A percentile compares a stretch with the other conserved stretches of the same genome.
These are phyloP conservation scores for Nitzschia sp. DNA, from an alignment of 108 stramenopile genomes.

Conservation along the genomic window DNA sequence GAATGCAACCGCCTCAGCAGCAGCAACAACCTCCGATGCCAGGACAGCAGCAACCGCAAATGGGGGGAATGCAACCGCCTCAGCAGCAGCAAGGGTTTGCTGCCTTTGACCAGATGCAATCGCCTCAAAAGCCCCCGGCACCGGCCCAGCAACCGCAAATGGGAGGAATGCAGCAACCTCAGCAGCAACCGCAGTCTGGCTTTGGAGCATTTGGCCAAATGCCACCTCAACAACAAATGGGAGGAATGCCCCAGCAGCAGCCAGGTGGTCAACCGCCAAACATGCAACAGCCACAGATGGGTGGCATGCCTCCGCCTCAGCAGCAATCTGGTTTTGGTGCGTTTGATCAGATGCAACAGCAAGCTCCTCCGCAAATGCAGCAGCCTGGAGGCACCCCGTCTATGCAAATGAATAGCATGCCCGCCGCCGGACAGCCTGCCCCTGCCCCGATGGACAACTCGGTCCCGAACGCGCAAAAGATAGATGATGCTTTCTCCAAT, in stretches of 20 bases:
- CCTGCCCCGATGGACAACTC: not conserved
- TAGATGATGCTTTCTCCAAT: slow-evolving; percentile 46
- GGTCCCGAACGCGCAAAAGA: slow-evolving; percentile 2
- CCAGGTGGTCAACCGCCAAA: not conserved
- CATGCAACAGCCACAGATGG: slow-evolving; percentile 26
- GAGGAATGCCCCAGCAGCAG: not conserved
- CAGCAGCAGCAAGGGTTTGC: slow-evolving; percentile 29
- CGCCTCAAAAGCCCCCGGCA: slow-evolving; percentile 29
- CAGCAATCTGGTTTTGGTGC: slow-evolving; percentile 48
- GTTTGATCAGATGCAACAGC: slow-evolving; percentile 51
- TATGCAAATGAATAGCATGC: not conserved
- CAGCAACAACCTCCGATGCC: slow-evolving; percentile 19
- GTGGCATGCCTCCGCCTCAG: slow-evolving; percentile 6
- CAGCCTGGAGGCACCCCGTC: not conserved
- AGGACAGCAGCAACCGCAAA: slow-evolving; percentile 5
- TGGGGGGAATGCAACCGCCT: not conserved
- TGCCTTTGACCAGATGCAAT: slow-evolving; percentile 9
- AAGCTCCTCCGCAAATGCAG: slow-evolving; percentile 8
- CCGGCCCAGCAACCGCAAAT: slow-evolving; percentile 23
- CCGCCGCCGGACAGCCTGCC: not conserved
- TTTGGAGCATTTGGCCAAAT: slow-evolving; percentile 4
- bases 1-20: slow-evolving; percentile 14
- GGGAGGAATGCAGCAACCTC: slow-evolving; percentile 29
- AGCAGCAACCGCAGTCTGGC: slow-evolving; percentile 21
- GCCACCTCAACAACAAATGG: slow-evolving; percentile 17